A percentile compares a stretch with the other conserved stretches of the same genome.
phyloP scores from a whole-genome alignment of 768 basidiomycete genomes.

The Tephrocybe sp. region DNA sequence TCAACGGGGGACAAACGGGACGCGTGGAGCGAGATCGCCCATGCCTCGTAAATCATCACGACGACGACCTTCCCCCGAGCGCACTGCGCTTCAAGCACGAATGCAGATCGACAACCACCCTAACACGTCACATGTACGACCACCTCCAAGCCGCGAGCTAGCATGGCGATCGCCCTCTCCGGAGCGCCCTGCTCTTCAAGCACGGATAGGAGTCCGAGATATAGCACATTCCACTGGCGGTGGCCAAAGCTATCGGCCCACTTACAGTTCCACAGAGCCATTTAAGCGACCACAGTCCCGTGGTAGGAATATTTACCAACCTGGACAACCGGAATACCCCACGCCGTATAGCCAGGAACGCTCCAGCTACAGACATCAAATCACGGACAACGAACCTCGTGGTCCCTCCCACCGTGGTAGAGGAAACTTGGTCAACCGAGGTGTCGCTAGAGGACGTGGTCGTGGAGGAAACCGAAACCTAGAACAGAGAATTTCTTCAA shows the following conservation, averaged over 20 bases:
- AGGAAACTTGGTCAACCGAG: neutral
- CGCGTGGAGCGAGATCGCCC: constrained; percentile 4
- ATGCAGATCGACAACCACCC: neutral
- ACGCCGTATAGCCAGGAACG: neutral
- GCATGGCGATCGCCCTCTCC: constrained; percentile 22
- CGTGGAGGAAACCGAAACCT: constrained; percentile 16
- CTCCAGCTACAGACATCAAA: neutral
- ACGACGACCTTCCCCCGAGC: constrained; percentile 1
- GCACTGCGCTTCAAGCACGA: neutral
- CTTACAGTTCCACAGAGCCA: constrained; percentile 3
- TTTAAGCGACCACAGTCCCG: constrained; percentile 5
- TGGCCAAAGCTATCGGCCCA: constrained; percentile 17
- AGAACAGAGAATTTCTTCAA: constrained; percentile 26
- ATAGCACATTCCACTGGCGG: constrained; percentile 2
- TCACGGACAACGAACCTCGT: constrained; percentile 4
- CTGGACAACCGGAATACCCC: neutral
- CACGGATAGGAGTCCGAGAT: constrained; percentile 14
- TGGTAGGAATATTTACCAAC: neutral
- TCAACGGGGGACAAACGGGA: constrained; percentile 13
- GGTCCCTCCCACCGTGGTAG: constrained; percentile 3
- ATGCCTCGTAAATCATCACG: neutral
- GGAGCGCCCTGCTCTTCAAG: constrained; percentile 15
- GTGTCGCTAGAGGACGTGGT: constrained; percentile 14
- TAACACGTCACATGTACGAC: constrained; percentile 1
- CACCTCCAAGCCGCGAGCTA: neutral